A percentile compares a stretch with the other conserved stretches of the same genome.
Evolutionary conservation across 306 rosid genomes (phyloP).

Genomic region (Medicago lupulina): DNA sequence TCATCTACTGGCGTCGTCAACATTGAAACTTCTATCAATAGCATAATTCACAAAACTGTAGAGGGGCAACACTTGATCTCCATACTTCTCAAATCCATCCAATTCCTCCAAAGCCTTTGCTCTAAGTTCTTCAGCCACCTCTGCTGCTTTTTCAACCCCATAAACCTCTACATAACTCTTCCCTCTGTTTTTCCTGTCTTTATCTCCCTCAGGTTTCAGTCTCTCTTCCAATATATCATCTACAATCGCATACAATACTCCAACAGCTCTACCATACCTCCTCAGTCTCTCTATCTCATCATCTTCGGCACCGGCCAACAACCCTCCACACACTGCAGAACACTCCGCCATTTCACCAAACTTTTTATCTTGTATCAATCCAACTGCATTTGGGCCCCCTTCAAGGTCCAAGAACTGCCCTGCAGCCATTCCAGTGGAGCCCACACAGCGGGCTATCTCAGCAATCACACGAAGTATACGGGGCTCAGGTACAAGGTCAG

Average conservation of each 20-base stretch:
- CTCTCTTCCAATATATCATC: slow-evolving; percentile 72
- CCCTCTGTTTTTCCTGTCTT: slow-evolving; percentile 51
- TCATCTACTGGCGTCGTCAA: slow-evolving; percentile 53
- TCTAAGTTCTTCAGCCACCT: slow-evolving; percentile 79
- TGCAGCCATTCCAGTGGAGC: slow-evolving; percentile 97
- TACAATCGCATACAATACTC: slow-evolving; percentile 75
- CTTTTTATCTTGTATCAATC: slow-evolving; percentile 86
- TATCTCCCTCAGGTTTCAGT: slow-evolving; percentile 38
- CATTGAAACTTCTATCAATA: slow-evolving; percentile 73
- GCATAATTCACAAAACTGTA: slow-evolving; percentile 96
- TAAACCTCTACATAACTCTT: slow-evolving; percentile 73
- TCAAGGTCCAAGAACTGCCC: slow-evolving; percentile 93
- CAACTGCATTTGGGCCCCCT: slow-evolving; percentile 71
- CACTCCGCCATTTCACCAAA: slow-evolving; percentile 94
- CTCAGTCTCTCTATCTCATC: slow-evolving; percentile 80
- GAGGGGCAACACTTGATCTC: slow-evolving; percentile 74
- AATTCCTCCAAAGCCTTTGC: slow-evolving; percentile 75
- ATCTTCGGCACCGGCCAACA: slow-evolving; percentile 81
- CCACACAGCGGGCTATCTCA: slow-evolving; percentile 87
- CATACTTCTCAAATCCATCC: slow-evolving; percentile 82
- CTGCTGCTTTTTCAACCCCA: slow-evolving; percentile 82
- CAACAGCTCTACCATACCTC: slow-evolving; percentile 90
- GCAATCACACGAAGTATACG: slow-evolving; percentile 76
- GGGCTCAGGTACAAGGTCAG: slow-evolving; percentile 72
- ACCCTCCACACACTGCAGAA: slow-evolving; percentile 93